Conservation (phyloP, 2,329 filamentous ascomycete species). For the Venturia effusa region DNA sequence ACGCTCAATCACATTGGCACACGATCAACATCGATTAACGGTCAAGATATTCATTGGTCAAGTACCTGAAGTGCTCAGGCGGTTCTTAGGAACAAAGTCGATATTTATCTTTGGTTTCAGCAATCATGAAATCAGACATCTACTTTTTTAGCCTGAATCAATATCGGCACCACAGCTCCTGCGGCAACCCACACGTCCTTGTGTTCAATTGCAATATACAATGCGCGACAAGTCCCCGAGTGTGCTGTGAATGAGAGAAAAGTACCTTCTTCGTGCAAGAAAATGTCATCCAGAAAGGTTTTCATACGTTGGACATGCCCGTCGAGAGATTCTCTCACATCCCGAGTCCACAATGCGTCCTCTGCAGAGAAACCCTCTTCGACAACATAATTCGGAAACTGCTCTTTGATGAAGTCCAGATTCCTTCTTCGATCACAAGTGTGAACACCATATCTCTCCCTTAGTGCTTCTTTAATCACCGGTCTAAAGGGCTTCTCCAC, state of each 20-base stretch:
- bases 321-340: conserved; percentile 37
- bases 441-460: conserved; percentile 56
- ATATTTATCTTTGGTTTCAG: too few species aligned
- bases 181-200: neutral
- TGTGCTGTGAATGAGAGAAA: neutral
- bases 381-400: conserved; percentile 32
- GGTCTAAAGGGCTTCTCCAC: conserved; percentile 42
- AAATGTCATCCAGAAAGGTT: neutral
- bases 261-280: neutral
- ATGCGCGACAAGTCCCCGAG: neutral
- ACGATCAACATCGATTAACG: too few species aligned
- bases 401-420: conserved; percentile 18
- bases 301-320: conserved; percentile 11
- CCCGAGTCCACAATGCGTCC: conserved; percentile 42
- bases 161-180: neutral
- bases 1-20: too few species aligned
- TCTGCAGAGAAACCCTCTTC: conserved; percentile 51
- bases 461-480: conserved; percentile 51
- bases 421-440: conserved; percentile 55
- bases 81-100: too few species aligned
- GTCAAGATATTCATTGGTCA: too few species aligned
- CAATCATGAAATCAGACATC: too few species aligned
- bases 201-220: neutral
- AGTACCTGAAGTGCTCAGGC: too few species aligned
- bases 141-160: neutral